These are phyloP conservation scores for Marasmius oreades DNA, from an alignment of 1,284 basidiomycete genomes.

Conservation along the genomic window DNA sequence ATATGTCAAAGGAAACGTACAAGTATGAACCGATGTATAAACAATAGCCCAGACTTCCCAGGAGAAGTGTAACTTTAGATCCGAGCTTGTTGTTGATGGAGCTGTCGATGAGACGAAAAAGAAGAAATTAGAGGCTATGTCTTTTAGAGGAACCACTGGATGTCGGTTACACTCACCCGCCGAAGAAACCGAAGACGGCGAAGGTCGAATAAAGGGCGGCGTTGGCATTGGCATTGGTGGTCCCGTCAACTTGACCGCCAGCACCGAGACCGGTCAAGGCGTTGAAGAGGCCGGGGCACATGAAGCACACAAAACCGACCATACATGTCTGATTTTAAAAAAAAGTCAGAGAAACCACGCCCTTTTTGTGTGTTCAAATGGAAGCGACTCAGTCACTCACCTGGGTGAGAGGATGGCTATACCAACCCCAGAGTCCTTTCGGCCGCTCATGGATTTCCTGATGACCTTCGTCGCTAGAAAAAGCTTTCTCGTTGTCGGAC, in stretches of 20 bases:
- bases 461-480: constrained; percentile 17
- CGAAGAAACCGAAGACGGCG: constrained; percentile 59
- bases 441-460: constrained; percentile 28
- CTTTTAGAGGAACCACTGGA: not conserved
- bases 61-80: constrained; percentile 62
- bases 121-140: not conserved
- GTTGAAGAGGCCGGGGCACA: constrained; percentile 63
- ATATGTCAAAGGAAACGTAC: constrained; percentile 34
- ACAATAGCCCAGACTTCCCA: constrained; percentile 70
- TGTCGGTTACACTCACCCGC: constrained; percentile 46
- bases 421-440: constrained; percentile 38
- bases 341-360: not conserved
- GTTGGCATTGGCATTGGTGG: constrained; percentile 62
- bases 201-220: constrained; percentile 69
- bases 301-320: constrained; percentile 65
- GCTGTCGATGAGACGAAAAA: constrained; percentile 34
- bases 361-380: too few relatives aligned
- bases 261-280: constrained; percentile 63
- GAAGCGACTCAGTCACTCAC: too few relatives aligned
- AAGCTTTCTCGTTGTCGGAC: constrained; percentile 22
- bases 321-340: constrained; percentile 40
- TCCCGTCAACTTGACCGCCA: constrained; percentile 62
- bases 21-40: constrained; percentile 75
- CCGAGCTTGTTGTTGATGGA: constrained; percentile 78
- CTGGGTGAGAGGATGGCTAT: constrained; percentile 47